Percentiles rank a stretch among this genome's conserved stretches.
These are phyloP conservation scores for Mortierella sp. DNA, from an alignment of 371 early-diverging fungal species.

Conservation along the genomic window DNA sequence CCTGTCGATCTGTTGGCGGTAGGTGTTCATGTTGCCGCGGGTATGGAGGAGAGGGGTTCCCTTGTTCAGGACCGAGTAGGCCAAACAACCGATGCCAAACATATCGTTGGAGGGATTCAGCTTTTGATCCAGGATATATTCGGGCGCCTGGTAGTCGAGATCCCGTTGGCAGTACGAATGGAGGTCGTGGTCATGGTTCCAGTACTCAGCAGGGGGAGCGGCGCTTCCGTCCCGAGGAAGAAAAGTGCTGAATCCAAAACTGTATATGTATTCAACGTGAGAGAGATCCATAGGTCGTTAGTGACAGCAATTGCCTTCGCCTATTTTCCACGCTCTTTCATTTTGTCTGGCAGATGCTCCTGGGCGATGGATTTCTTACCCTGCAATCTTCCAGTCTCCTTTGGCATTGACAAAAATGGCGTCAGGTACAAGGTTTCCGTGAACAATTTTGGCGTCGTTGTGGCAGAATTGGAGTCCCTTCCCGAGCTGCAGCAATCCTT, in stretches of 20 bases:
- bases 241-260: slow-evolving; percentile 77
- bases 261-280: slow-evolving; percentile 22
- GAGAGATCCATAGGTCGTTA: background rate
- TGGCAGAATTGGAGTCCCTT: slow-evolving; percentile 83
- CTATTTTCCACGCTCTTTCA: background rate
- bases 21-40: slow-evolving; percentile 76
- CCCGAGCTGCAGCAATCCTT: slow-evolving; percentile 85
- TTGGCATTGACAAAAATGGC: slow-evolving; percentile 84
- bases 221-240: slow-evolving; percentile 63
- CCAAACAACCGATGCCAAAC: slow-evolving; percentile 88
- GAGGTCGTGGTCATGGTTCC: slow-evolving; percentile 70
- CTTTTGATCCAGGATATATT: slow-evolving; percentile 73
- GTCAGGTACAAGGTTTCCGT: slow-evolving; percentile 82
- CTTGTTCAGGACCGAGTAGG: slow-evolving; percentile 80
- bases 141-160: slow-evolving; percentile 87
- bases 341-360: background rate
- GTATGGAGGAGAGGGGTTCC: slow-evolving; percentile 77
- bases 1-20: slow-evolving; percentile 69
- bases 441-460: slow-evolving; percentile 80
- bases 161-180: slow-evolving; percentile 78
- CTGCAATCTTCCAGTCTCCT: slow-evolving; percentile 94
- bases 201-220: slow-evolving; percentile 56
- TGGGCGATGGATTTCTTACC: slow-evolving; percentile 59
- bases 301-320: background rate
- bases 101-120: slow-evolving; percentile 76